Evolutionary conservation across 306 rosid genomes (phyloP), one percentile per base, ranked within the genome.

Genomic region (Arachis hypogaea): DNA sequence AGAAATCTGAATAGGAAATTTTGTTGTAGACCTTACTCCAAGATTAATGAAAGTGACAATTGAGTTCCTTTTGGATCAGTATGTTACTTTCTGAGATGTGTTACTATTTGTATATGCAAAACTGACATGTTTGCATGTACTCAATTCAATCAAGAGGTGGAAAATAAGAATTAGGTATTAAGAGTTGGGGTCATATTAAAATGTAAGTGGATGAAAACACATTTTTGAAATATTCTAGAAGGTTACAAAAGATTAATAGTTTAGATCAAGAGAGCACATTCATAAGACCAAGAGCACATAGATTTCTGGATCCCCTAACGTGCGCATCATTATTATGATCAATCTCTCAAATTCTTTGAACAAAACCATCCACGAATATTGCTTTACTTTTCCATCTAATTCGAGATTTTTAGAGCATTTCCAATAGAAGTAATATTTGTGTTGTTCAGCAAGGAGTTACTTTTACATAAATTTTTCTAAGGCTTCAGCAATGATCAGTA

Each of bases 301-400:
- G 14, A 54, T 18, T 73, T 40, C 52, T 38, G 52, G 54, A 18
- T 62, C 56, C 46, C 36, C 56, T 6, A 22, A 52, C 16, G 43
- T 51, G 55, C 52, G 47, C n/a, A 49, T 2, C 5, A 40, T 42
- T 64, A 63, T 74, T 45, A 52, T 74, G 55, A 63, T 51, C 63
- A 73, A 51, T 63, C 54, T 18, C 52, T 49, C 68, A 5, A 72
- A 38, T 50, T 73, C 77, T 49, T 36, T 50, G 61, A 36, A 61
- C 9, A 73, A 73, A 73, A 9, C 10, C 40, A 43, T 33, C 14
- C 29, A 41, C 30, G 30, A 14, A 54, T 7, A 49, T 22, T 40
- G 41, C 38, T 69, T 38, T 56, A 36, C 62, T 69, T 69, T 49
- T 49, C 46, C 59, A 67, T 68, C 38, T 4, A 14, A 14, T 14